Base-by-base conservation (phyloP, 1,139 yeast species). In the Pichia inconspicua region DNA sequence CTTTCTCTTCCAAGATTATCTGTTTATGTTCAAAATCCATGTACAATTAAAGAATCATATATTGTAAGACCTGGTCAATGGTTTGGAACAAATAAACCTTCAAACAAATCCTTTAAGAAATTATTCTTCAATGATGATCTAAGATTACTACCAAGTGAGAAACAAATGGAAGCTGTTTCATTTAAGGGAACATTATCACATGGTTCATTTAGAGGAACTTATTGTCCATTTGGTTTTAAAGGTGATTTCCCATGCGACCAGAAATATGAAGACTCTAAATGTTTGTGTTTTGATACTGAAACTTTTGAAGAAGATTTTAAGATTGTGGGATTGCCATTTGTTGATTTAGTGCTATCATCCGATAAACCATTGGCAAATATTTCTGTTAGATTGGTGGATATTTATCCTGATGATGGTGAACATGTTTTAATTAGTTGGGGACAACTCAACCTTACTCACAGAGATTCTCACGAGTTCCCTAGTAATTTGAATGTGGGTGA, bases 171-270 rank as follows among this genome's bases (percentile, higher is more conserved):
- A 6, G 36, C 50, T 5, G 42, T 53, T 15, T 39, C 53, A 3
- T 59, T 67, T 43, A 54, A 61, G 38, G 74, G 74, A 12, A 49
- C 57, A 5, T 59, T 66, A 44, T 67, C 69, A 2, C 71, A 71
- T 54, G 74, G 74, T 10, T 51, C 66, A 22, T 67, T 67, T 51
- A 63, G 74, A 57, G 74, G 74, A 5, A 67, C 69, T 0, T 71
- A 56, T 57, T 70, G 74, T 58, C 74, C 74, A 36, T 70, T 70
- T 55, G 74, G 74, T 2, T 69, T 67, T 51, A 59, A 57, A 25
- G 74, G 74, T 30, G 74, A 70, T 51, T 70, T 70, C 56, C 72
- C 74, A n/a, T 60, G 70, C 11, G 73, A 71, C 49, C 74, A 71
- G 49, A 63, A 61, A 46, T 50, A 61, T 38, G 74, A 71, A 53